phyloP scores from a whole-genome alignment of 2,329 filamentous ascomycete genomes.

The Aphanoascus verrucosus region DNA sequence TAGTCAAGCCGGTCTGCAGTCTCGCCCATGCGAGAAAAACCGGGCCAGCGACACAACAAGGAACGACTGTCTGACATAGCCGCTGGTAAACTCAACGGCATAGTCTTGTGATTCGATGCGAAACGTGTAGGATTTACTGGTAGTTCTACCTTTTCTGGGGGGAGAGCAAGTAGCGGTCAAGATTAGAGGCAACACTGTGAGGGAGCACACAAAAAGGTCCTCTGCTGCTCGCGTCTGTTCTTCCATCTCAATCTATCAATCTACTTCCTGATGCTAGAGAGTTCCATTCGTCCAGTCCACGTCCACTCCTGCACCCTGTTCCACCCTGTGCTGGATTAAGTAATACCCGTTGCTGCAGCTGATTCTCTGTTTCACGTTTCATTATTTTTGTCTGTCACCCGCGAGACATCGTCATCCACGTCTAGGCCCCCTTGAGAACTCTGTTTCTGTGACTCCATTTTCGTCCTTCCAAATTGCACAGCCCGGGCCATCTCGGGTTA shows the following conservation, averaged over 20 bases:
- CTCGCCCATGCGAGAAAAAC: not conserved
- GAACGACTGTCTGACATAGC: not conserved
- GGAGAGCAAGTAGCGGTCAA: slow-evolving; percentile 4
- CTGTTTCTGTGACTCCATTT: slow-evolving; percentile 2
- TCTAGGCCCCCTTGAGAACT: not conserved
- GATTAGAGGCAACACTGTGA: not conserved
- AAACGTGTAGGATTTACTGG: not conserved
- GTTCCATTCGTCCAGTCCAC: not conserved
- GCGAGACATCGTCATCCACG: not conserved
- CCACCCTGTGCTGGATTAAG: not conserved
- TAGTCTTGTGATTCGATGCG: not conserved
- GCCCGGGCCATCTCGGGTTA: slow-evolving; percentile 4
- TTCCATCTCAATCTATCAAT: not conserved
- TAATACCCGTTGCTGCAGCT: slow-evolving; percentile 9
- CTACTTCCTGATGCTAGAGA: not conserved
- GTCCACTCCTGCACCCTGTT: not conserved
- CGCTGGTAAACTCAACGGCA: not conserved
- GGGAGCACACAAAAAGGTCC: not conserved
- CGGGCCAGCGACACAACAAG: not conserved
- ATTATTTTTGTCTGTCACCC: not conserved
- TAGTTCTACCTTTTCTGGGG: not conserved
- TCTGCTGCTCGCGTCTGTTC: not conserved
- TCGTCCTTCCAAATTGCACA: not conserved
- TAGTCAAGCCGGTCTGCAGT: not conserved
- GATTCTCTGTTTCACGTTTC: slow-evolving; percentile 5